Conservation (phyloP, 2,329 filamentous ascomycete species). For the Colletotrichum chrysophilum region DNA sequence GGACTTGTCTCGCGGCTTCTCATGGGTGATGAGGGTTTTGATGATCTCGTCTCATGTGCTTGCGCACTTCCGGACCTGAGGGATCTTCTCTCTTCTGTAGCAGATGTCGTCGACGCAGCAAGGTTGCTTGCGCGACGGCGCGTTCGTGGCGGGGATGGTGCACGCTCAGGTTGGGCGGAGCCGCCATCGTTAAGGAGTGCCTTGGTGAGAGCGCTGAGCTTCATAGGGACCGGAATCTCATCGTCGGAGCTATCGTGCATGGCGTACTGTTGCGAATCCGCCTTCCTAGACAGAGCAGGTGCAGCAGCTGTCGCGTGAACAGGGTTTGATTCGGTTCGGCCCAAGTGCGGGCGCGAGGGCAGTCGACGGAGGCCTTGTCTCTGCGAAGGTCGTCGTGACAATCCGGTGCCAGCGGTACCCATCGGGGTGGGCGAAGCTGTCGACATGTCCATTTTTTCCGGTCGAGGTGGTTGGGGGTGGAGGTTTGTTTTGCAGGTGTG, state of each 20-base stretch:
- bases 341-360: constrained; percentile 49
- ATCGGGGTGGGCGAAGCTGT: constrained; percentile 62
- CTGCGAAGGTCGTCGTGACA: constrained; percentile 59
- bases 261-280: constrained; percentile 51
- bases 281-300: constrained; percentile 27
- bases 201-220: constrained; percentile 91
- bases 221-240: constrained; percentile 89
- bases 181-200: constrained; percentile 75
- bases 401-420: constrained; percentile 47
- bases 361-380: constrained; percentile 59
- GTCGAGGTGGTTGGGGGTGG: neutral
- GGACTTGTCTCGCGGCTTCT: constrained; percentile 57
- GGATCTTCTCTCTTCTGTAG: constrained; percentile 48
- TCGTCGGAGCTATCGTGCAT: constrained; percentile 91
- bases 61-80: constrained; percentile 55
- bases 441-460: constrained; percentile 45
- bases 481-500: constrained; percentile 10
- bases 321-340: constrained; percentile 51
- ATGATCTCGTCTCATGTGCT: constrained; percentile 37
- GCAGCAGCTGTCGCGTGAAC: constrained; percentile 29
- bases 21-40: constrained; percentile 44
- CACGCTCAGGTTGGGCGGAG: constrained; percentile 48
- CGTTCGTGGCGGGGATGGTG: constrained; percentile 51
- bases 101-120: constrained; percentile 46
- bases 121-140: constrained; percentile 56